phyloP scores from a whole-genome alignment of 176 grass and related monocot genomes.

The Poa annua region DNA sequence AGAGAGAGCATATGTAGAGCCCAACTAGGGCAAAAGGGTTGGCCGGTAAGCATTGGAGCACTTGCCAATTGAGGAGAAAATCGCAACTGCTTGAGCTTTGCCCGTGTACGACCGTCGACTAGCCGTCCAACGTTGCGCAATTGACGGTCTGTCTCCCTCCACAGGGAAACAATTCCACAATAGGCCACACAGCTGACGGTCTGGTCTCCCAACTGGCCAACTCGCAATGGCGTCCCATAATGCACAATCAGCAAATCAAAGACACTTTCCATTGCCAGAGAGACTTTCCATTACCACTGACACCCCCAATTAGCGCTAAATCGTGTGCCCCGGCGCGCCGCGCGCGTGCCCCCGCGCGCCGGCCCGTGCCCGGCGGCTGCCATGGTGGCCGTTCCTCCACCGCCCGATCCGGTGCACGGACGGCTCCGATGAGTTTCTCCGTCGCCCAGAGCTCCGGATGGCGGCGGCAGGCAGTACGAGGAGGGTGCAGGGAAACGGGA shows the following conservation, averaged over 20 bases:
- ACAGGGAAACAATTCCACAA: constrained; percentile 3
- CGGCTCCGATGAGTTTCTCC: neutral
- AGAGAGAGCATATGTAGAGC: too few relatives aligned
- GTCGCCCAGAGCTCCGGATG: neutral
- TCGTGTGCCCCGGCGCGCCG: constrained; percentile 33
- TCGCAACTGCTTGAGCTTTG: too few relatives aligned
- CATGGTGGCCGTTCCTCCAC: neutral
- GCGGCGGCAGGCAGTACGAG: neutral
- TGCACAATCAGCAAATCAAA: neutral
- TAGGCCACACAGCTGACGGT: neutral
- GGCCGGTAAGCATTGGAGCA: too few relatives aligned
- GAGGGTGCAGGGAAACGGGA: neutral
- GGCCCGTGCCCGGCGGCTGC: constrained; percentile 27
- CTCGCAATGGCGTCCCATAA: neutral
- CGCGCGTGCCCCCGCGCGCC: constrained; percentile 40
- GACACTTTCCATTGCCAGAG: neutral
- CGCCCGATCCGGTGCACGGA: constrained; percentile 25
- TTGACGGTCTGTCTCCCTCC: neutral
- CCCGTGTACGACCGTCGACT: too few relatives aligned
- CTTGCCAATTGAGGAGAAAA: too few relatives aligned
- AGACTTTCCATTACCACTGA: neutral
- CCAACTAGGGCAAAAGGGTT: too few relatives aligned
- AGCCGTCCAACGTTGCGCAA: neutral
- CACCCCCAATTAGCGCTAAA: neutral
- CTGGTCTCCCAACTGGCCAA: neutral